phyloP scores from a whole-genome alignment of 768 basidiomycete species.

The Leccinum imitatum region DNA sequence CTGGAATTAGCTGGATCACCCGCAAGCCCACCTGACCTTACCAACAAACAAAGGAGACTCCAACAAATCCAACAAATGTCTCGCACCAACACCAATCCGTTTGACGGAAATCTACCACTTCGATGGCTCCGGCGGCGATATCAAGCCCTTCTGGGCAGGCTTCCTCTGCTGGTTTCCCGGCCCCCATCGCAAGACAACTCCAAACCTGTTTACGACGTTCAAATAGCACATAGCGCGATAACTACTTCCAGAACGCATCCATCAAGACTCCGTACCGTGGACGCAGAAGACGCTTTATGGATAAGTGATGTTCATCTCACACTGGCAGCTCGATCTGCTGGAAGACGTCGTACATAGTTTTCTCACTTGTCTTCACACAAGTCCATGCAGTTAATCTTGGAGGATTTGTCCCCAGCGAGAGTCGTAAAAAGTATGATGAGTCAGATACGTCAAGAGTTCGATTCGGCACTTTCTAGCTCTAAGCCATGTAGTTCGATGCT shows the following conservation, averaged over 20 bases:
- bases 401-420: background rate
- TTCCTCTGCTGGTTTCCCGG: conserved; percentile 53
- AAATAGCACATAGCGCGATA: conserved; percentile 32
- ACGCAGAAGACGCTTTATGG: conserved; percentile 38
- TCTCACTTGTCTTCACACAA: background rate
- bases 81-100: conserved; percentile 10
- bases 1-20: conserved; percentile 42
- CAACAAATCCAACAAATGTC: background rate
- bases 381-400: background rate
- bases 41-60: conserved; percentile 28
- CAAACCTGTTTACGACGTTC: conserved; percentile 31
- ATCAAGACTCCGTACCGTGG: conserved; percentile 23
- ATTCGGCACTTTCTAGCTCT: conserved; percentile 54
- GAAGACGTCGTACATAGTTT: background rate
- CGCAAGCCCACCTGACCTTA: conserved; percentile 27
- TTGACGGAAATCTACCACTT: conserved; percentile 17
- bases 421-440: conserved; percentile 12
- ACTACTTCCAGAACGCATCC: conserved; percentile 16
- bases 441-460: conserved; percentile 26
- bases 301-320: conserved; percentile 17
- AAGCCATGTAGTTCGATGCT: conserved; percentile 87
- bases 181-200: conserved; percentile 1
- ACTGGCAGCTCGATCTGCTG: conserved; percentile 3
- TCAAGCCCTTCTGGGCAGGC: conserved; percentile 53
- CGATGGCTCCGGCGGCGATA: conserved; percentile 52